Evolutionary conservation across 164 flowering plant species (phyloP), one percentile per base, ranked within the genome.

Genomic region (Sedum album): DNA sequence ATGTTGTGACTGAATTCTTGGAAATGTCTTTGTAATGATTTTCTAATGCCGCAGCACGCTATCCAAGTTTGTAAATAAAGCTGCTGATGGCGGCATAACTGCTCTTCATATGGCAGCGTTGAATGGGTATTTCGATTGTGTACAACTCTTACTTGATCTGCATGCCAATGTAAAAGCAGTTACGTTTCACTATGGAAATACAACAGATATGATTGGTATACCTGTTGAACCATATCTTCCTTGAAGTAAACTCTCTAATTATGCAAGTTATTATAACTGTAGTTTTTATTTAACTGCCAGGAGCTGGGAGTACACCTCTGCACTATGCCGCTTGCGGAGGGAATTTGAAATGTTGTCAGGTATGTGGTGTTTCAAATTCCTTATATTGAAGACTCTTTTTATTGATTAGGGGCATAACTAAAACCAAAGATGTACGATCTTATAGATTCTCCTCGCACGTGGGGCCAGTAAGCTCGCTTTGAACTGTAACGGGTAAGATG

Each of bases 251-350:
- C 33, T 18, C 67, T 21, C 30, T 20, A 26, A 3, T 48, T 57
- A 6, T 13, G 15, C 6, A 57, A 23, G 18, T 57, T 57, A 11
- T 57, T 3, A 13, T 4, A 28, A 57, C 0, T 2, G 13, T 57
- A 26, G 62, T 26, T 28, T 30, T 57, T 68, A 20, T 71, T 68
- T 73, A 41, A 61, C 68, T 72, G n/a, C 14, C 68, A 94, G 97
- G 98, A 69, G 95, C 96, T 75, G 96, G 97, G 76, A 94, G 99
- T 78, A 90, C 99, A 64, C 92, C 99, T 69, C 75, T 94, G 84
- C 97, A 94, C 69, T 94, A 91, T 82, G 96, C 99, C 74, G 99
- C 97, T 69, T 91, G 92, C 78, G 97, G 96, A 64, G 99, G 99
- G 67, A 90, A 94, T 70, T 77, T 87, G 71, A 88, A 94, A 69